Evolutionary conservation across 495 filamentous ascomycete genomes (phyloP), one percentile per base, ranked within the genome.

Genomic region (Penicillium waksmanii): DNA sequence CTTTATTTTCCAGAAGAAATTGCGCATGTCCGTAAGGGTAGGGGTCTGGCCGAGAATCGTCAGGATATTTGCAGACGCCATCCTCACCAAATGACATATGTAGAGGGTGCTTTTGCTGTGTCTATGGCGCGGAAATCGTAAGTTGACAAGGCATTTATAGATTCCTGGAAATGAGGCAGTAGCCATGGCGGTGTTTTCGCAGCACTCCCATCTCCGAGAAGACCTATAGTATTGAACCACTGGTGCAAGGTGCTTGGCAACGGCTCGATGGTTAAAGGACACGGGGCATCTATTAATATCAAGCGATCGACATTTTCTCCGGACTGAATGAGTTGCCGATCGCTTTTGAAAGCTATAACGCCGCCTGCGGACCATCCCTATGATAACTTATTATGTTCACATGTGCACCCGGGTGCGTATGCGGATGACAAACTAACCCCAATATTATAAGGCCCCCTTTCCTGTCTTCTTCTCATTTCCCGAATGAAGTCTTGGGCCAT

Each of bases 401-500:
- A 27, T 27, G 25, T 7, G 25, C 6, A 27, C 25, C 0, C 25
- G 5, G 25, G 25, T 27, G 0, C 25, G 25, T 27, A 27, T 27
- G 3, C 25, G 6, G 50, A 8, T 17, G 13, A 36, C 3, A 33
- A 18, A 52, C 50, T 10, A 38, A 38, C 35, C 35, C 82, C 82
- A 6, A 93, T 64, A 34, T 81, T 70, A 65, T 92, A 93, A 0
- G 90, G 89, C 7, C 89, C 90, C 1, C 73, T 31, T 1, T 86
- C 83, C 63, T 88, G 87, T 31, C 83, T 82, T 2, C 81, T 80
- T 58, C 81, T 81, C 55, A 92, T 87, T 64, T 89, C 87, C 3
- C 72, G 63, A 23, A 88, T 75, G 66, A 85, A 92, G 53, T 77
- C 77, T 31, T 75, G 61, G 0, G 79, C 78, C 64, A 87, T 46